Conservation (phyloP, 768 basidiomycete species). For the Leccinum incarnatum region DNA sequence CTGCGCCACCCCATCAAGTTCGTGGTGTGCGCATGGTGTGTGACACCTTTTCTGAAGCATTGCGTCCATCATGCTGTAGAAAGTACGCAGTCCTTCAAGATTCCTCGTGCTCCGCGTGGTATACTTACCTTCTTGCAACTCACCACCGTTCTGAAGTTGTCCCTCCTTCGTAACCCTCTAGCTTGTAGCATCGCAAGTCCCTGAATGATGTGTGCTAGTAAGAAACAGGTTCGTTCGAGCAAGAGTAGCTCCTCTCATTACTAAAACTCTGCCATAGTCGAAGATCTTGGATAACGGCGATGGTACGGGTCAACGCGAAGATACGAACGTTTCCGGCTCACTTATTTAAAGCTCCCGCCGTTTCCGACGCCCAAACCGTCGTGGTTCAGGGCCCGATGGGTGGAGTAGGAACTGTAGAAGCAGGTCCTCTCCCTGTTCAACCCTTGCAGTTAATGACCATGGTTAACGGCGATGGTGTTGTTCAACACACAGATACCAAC, state of each 20-base stretch:
- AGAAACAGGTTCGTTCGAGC: slow-evolving; percentile 16
- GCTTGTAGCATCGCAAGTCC: neutral
- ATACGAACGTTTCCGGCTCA: neutral
- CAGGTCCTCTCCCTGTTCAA: too few relatives aligned
- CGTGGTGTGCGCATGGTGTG: slow-evolving; percentile 14
- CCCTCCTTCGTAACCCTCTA: neutral
- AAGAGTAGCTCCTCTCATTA: neutral
- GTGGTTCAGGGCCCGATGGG: too few relatives aligned
- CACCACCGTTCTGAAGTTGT: neutral
- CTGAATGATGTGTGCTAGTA: slow-evolving; percentile 14
- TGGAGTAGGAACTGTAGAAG: too few relatives aligned
- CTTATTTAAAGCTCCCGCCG: too few relatives aligned
- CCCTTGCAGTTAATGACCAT: too few relatives aligned
- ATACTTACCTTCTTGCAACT: neutral
- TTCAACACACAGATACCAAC: too few relatives aligned
- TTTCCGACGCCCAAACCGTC: too few relatives aligned
- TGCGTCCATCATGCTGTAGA: slow-evolving; percentile 5
- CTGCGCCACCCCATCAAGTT: neutral
- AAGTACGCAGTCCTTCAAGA: neutral
- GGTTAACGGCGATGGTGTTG: too few relatives aligned
- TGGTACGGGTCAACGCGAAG: neutral
- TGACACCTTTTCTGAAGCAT: slow-evolving; percentile 1
- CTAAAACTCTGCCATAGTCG: slow-evolving; percentile 10
- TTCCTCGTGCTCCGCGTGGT: neutral
- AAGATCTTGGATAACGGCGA: slow-evolving; percentile 1